Evolutionary conservation across 2,329 filamentous ascomycete genomes (phyloP), one percentile per base, ranked within the genome.

Genomic region (Rhynchosporium secalis): DNA sequence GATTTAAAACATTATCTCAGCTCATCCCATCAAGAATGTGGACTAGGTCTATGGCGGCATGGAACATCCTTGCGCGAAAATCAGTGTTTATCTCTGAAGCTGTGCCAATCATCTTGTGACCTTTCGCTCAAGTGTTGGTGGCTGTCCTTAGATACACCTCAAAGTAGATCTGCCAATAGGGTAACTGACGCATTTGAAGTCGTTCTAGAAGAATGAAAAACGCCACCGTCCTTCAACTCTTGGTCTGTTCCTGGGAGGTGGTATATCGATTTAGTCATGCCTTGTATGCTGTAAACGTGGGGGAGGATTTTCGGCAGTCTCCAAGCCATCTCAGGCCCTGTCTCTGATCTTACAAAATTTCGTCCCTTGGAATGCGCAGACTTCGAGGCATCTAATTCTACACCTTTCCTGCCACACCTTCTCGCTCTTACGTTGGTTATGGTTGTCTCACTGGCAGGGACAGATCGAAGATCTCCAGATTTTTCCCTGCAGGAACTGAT

Each of bases 401-500:
- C 31, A 38, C 12, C 1, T 6, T n/a, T 26, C 6, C 49, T 40
- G 33, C 51, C 51, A 54, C 36, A 54, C 33, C 13, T 29, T 41
- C 33, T 54, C 51, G 51, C 51, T 31, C 26, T 13, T 54, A 31
- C n/a, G 28, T 40, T 54, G 38, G 36, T 28, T 41, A 54, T 54
- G n/a, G 20, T 13, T 54, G 51, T 54, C 51, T 54, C 51, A 41
- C 13, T 1, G 51, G 28, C 51, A 56, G 31, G 54, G 26, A 45
- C 43, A 46, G 36, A 41, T 7, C 29, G 54, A 45, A 20, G 40
- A 56, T 56, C 54, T 46, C 54, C 41, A 56, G 54, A 56, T 59
- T 47, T 59, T 26, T 59, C 26, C 15, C 54, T 48, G 12, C 51
- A 62, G 45, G 41, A 45, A 55, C 49, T 47, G 52, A 58, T 45